phyloP scores from a whole-genome alignment of 805 yeast species.

The Candida alai region DNA sequence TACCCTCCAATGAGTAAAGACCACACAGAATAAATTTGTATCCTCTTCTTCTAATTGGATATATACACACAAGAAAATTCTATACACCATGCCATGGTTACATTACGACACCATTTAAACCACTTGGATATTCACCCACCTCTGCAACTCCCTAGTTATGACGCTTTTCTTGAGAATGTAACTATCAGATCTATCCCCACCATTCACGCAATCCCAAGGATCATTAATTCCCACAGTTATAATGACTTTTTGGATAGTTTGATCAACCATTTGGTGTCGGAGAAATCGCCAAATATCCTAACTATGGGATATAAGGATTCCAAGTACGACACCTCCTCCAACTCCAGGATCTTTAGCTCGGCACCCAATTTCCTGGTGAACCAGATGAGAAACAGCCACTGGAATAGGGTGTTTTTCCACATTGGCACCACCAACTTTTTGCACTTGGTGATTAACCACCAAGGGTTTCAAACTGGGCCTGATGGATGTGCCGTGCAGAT shows the following conservation, averaged over 20 bases:
- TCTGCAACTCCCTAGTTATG: constrained; percentile 4
- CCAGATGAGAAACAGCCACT: constrained; percentile 38
- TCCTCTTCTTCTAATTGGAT: too few relatives aligned
- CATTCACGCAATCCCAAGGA: too few relatives aligned
- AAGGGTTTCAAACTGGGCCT: constrained; percentile 21
- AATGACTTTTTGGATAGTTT: constrained; percentile 41
- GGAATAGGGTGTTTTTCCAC: constrained; percentile 39
- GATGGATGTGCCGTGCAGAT: constrained; percentile 18
- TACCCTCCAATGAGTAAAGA: too few relatives aligned
- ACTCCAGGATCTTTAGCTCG: constrained; percentile 31
- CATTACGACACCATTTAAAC: constrained; percentile 2
- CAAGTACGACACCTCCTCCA: constrained; percentile 22
- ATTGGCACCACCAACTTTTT: constrained; percentile 41
- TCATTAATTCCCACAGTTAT: too few relatives aligned
- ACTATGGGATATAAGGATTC: constrained; percentile 42
- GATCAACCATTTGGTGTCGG: constrained; percentile 25
- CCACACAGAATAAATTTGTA: too few relatives aligned
- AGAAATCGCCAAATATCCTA: constrained; percentile 34
- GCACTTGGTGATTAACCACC: constrained; percentile 32
- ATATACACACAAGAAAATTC: too few relatives aligned
- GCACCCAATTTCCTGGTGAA: constrained; percentile 29
- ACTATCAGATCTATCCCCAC: too few relatives aligned
- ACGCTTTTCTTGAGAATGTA: not conserved
- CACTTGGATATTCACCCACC: not conserved
- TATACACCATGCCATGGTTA: too few relatives aligned